These are phyloP conservation scores for Parastagonospora avenae DNA, from an alignment of 2,329 filamentous ascomycete species.

Conservation along the genomic window DNA sequence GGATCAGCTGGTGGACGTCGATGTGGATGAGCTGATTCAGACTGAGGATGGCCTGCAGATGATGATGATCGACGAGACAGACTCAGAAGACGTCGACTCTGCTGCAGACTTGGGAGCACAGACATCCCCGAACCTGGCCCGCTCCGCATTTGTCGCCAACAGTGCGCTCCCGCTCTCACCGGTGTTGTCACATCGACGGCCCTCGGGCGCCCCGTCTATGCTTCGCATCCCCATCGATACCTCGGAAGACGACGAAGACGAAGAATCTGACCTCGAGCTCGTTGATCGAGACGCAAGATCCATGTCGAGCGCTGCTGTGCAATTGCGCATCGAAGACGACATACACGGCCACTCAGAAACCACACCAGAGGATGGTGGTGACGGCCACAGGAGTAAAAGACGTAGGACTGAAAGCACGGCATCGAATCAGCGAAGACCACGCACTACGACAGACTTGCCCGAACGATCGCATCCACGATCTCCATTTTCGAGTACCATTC, in stretches of 20 bases:
- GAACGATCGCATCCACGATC: no score
- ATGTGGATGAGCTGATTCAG: not conserved
- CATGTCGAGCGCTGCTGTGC: conserved; percentile 15
- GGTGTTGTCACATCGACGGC: conserved; percentile 7
- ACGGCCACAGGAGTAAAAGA: conserved; percentile 14
- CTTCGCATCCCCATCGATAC: conserved; percentile 7
- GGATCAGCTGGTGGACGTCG: conserved; percentile 3
- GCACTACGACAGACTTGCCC: no score
- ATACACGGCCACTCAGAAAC: not conserved
- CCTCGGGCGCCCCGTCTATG: conserved; percentile 2
- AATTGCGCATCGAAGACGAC: conserved; percentile 10
- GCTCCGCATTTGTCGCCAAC: conserved; percentile 38
- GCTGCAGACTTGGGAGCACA: conserved; percentile 2
- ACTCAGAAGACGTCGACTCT: conserved; percentile 13
- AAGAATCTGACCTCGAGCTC: conserved; percentile 4
- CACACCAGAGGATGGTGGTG: conserved; percentile 2
- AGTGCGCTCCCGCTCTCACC: conserved; percentile 36
- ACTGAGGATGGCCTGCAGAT: conserved; percentile 6
- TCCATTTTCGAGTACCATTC: no score
- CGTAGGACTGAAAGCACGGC: conserved; percentile 17
- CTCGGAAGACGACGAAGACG: conserved; percentile 8
- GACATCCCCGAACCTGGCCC: conserved; percentile 28
- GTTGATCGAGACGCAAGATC: conserved; percentile 9
- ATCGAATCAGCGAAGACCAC: not conserved
- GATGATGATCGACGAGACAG: conserved; percentile 16